Conservation (phyloP, 2,329 filamentous ascomycete genomes). For the Cyphellophora attinorum region DNA sequence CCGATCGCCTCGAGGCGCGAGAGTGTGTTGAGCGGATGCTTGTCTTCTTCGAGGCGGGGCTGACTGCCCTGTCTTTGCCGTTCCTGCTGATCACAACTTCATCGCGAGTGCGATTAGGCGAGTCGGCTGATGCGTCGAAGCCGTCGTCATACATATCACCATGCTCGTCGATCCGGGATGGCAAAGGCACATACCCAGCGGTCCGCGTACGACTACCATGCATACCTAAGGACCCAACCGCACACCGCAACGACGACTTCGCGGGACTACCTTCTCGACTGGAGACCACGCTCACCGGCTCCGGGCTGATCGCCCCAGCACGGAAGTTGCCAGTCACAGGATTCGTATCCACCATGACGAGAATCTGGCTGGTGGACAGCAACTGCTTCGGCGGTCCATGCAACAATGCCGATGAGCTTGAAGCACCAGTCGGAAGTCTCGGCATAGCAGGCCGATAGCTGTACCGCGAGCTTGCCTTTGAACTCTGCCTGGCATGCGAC, state of each 20-base stretch:
- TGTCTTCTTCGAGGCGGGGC: not conserved
- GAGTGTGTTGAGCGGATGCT: not conserved
- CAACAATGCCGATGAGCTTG: too few species aligned
- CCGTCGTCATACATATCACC: not conserved
- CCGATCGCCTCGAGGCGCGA: not conserved
- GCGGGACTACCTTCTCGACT: not conserved
- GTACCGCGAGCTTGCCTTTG: constrained; percentile 1
- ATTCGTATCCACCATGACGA: constrained; percentile 15
- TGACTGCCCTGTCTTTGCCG: too few species aligned
- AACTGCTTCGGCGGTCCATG: not conserved
- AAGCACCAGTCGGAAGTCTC: too few species aligned
- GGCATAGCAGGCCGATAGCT: not conserved
- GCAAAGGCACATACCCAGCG: not conserved
- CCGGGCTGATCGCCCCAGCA: constrained; percentile 14
- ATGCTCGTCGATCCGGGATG: not conserved
- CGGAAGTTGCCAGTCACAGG: constrained; percentile 14
- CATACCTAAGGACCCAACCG: too few species aligned
- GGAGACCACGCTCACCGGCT: not conserved
- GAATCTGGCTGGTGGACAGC: constrained; percentile 5
- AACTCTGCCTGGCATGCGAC: constrained; percentile 6
- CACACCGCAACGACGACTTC: not conserved
- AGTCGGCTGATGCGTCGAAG: too few species aligned
- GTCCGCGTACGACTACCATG: too few species aligned
- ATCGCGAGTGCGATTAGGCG: too few species aligned
- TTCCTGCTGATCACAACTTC: too few species aligned